phyloP scores from a whole-genome alignment of 331 rosid genomes.

The Erythrophleum ivorense region DNA sequence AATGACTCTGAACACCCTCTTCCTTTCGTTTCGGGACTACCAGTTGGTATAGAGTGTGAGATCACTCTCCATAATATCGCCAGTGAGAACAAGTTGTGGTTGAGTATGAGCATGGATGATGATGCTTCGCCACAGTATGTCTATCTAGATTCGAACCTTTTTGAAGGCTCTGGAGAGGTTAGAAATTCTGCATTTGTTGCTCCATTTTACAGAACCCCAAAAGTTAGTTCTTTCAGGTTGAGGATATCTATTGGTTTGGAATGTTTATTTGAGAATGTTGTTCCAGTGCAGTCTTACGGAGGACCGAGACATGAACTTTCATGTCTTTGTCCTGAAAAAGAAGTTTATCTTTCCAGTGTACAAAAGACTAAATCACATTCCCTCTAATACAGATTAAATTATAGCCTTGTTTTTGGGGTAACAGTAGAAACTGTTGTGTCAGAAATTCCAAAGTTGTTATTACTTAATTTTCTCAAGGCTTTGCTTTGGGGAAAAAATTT shows the following conservation, averaged over 20 bases:
- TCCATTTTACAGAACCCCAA: slow-evolving; percentile 71
- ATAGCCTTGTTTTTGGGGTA: background rate
- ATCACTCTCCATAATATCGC: slow-evolving; percentile 63
- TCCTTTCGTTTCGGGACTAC: slow-evolving; percentile 68
- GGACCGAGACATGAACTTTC: slow-evolving; percentile 72
- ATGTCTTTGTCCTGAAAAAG: slow-evolving; percentile 65
- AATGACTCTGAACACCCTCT: slow-evolving; percentile 59
- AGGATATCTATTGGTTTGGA: slow-evolving; percentile 66
- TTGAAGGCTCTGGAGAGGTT: slow-evolving; percentile 49
- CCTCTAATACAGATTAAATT: slow-evolving; percentile 29
- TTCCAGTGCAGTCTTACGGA: slow-evolving; percentile 46
- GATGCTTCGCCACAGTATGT: slow-evolving; percentile 51
- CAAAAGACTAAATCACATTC: background rate
- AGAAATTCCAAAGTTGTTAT: background rate
- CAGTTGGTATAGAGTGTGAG: slow-evolving; percentile 71
- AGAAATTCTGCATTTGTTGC: slow-evolving; percentile 50
- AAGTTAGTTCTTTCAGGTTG: slow-evolving; percentile 50
- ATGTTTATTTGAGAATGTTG: slow-evolving; percentile 54
- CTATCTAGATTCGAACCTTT: slow-evolving; percentile 62
- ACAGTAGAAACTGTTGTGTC: background rate
- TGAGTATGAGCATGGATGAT: slow-evolving; percentile 64
- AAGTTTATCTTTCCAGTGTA: slow-evolving; percentile 59
- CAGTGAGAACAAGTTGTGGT: slow-evolving; percentile 62
- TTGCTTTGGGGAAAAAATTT: too few relatives aligned
- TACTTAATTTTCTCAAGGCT: too few relatives aligned